Evolutionary conservation across 208 protist genomes (phyloP).

Genomic region (Wallacemonas rigidus): DNA sequence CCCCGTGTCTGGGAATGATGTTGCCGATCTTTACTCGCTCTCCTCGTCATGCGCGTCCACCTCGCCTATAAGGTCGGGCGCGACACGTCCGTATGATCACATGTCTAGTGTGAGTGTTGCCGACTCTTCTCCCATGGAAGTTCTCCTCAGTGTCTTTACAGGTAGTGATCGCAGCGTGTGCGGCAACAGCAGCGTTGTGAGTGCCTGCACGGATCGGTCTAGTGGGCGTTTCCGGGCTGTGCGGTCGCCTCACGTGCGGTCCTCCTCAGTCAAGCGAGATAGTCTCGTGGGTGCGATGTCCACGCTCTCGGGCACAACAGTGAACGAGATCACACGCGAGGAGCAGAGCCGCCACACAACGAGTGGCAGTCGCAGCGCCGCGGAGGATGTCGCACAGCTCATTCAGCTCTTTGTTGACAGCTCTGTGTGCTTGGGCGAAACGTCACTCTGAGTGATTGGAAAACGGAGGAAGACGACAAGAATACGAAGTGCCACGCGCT

Average conservation of each 20-base stretch:
- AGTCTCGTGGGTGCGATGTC: neutral
- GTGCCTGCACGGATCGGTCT: neutral
- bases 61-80: neutral
- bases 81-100: neutral
- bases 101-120: neutral
- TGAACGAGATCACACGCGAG: conserved; percentile 4
- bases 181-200: neutral
- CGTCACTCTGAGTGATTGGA: neutral
- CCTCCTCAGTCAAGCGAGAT: neutral
- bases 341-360: neutral
- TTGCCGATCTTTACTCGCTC: neutral
- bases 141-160: conserved; percentile 35
- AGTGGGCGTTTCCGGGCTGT: neutral
- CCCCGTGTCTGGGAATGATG: neutral
- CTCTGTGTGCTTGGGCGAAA: neutral
- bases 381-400: conserved; percentile 27
- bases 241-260: neutral
- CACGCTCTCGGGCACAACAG: neutral
- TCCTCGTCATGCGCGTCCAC: conserved; percentile 4
- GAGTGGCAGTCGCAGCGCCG: conserved; percentile 9
- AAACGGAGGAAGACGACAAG: neutral
- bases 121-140: conserved; percentile 29
- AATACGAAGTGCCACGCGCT: no score
- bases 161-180: neutral
- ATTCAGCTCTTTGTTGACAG: conserved; percentile 26